Conservation (phyloP, 768 basidiomycete genomes). For the Boletus eberwhitei region DNA sequence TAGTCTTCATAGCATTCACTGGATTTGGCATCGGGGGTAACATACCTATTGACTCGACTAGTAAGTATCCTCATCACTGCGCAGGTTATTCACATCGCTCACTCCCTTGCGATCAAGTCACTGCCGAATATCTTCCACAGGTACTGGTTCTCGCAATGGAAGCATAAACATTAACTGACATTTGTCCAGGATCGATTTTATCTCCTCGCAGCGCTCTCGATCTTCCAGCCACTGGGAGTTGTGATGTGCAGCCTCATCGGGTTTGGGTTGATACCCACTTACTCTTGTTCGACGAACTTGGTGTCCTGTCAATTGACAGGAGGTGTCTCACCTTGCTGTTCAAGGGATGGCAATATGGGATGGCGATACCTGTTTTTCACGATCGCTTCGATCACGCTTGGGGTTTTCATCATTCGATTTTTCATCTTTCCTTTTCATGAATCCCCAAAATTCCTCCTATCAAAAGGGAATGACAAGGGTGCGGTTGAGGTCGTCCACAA, state of each 20-base stretch:
- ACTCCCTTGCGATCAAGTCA: slow-evolving; percentile 1
- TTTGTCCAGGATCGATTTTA: slow-evolving; percentile 10
- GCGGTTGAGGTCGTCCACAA: slow-evolving; percentile 17
- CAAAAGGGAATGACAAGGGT: slow-evolving; percentile 9
- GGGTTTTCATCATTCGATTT: slow-evolving; percentile 12
- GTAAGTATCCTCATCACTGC: background rate
- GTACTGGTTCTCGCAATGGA: background rate
- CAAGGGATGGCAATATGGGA: slow-evolving; percentile 16
- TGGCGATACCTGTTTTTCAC: slow-evolving; percentile 19
- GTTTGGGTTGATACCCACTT: slow-evolving; percentile 11
- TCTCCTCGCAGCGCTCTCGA: slow-evolving; percentile 11
- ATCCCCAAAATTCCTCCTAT: slow-evolving; percentile 12
- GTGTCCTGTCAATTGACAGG: slow-evolving; percentile 12
- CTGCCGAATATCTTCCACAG: slow-evolving; percentile 13
- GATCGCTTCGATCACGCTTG: slow-evolving; percentile 6
- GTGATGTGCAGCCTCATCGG: background rate
- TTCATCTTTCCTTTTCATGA: slow-evolving; percentile 18
- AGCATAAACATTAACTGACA: background rate
- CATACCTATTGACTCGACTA: slow-evolving; percentile 15
- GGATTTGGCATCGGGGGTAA: slow-evolving; percentile 16
- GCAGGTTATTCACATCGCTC: background rate
- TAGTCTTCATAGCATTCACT: slow-evolving; percentile 7
- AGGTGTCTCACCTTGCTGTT: slow-evolving; percentile 15
- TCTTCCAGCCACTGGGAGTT: slow-evolving; percentile 4
- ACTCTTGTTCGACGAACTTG: slow-evolving; percentile 10